Percentiles rank a stretch among this genome's conserved stretches.
phyloP scores from a whole-genome alignment of 2,329 filamentous ascomycete genomes.

The Aureobasidium sp. region DNA sequence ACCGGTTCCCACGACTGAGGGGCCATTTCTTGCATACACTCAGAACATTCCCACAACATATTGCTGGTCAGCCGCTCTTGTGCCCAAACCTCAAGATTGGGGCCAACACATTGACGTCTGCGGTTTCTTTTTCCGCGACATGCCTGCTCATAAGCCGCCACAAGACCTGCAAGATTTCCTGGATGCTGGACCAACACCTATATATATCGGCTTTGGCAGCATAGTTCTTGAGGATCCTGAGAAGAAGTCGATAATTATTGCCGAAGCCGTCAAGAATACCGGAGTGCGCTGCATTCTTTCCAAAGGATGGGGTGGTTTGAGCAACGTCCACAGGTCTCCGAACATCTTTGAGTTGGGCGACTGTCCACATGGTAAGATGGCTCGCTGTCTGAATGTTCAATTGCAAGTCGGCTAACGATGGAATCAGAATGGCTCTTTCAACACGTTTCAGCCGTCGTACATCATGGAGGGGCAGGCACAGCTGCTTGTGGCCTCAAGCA shows the following conservation, averaged over 20 bases:
- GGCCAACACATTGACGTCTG: constrained; percentile 27
- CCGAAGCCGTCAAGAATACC: constrained; percentile 26
- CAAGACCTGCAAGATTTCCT: constrained; percentile 12
- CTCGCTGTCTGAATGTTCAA: rapidly evolving
- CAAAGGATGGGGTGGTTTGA: constrained; percentile 15
- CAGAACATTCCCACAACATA: constrained; percentile 15
- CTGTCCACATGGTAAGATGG: not conserved
- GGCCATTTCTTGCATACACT: not conserved
- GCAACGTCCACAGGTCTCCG: constrained; percentile 7
- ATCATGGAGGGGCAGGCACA: constrained; percentile 31
- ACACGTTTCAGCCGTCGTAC: constrained; percentile 28
- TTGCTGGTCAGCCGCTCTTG: constrained; percentile 17
- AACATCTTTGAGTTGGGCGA: not conserved
- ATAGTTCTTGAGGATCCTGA: constrained; percentile 27
- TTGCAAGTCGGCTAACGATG: not conserved
- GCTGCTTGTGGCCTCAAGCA: constrained; percentile 29
- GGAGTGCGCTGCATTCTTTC: constrained; percentile 13
- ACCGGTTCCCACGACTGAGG: constrained; percentile 3
- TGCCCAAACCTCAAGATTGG: not conserved
- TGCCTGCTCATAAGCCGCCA: constrained; percentile 10
- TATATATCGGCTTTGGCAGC: constrained; percentile 17
- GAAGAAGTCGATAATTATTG: constrained; percentile 27
- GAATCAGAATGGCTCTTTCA: constrained; percentile 27
- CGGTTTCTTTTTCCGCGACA: constrained; percentile 14
- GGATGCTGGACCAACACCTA: constrained; percentile 9